Evolutionary conservation across 257 asterid genomes (phyloP).

Genomic region (Lithospermum erythrorhizon): DNA sequence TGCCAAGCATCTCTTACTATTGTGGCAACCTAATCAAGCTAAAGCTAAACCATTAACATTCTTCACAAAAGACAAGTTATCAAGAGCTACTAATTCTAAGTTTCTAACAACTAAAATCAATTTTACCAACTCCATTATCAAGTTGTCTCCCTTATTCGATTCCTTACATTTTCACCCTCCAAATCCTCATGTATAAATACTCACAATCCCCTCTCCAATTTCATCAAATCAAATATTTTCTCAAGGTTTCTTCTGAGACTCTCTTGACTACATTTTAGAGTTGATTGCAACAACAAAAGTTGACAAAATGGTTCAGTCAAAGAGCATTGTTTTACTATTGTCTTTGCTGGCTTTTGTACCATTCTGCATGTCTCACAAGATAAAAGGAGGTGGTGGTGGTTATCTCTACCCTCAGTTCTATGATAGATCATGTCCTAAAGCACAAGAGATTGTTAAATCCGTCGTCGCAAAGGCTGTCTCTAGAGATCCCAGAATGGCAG

Average conservation of each 20-base stretch:
- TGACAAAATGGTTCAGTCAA: conserved; percentile 28
- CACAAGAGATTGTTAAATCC: conserved; percentile 48
- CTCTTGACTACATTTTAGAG: conserved; percentile 5
- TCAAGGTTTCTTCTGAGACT: background rate
- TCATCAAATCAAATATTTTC: conserved; percentile 21
- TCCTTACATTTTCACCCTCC: background rate
- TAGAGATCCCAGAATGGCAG: conserved; percentile 84
- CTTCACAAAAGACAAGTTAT: conserved; percentile 10
- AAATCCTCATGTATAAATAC: conserved; percentile 30
- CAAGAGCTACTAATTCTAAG: conserved; percentile 10
- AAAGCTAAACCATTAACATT: conserved; percentile 3
- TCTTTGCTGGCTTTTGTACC: conserved; percentile 43
- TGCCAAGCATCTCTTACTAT: too few relatives aligned
- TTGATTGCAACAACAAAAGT: conserved; percentile 1
- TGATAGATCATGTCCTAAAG: conserved; percentile 59
- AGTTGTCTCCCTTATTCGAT: background rate
- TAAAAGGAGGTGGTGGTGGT: conserved; percentile 19
- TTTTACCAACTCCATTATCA: conserved; percentile 45
- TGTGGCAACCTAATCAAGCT: background rate
- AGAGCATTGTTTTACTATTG: conserved; percentile 27
- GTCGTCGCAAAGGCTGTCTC: conserved; percentile 70
- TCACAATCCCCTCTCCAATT: conserved; percentile 9
- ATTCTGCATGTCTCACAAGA: conserved; percentile 31
- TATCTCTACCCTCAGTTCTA: conserved; percentile 72
- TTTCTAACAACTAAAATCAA: too few relatives aligned